Conservation (phyloP, 2,329 filamentous ascomycete species). For the Dactylellina sp. region DNA sequence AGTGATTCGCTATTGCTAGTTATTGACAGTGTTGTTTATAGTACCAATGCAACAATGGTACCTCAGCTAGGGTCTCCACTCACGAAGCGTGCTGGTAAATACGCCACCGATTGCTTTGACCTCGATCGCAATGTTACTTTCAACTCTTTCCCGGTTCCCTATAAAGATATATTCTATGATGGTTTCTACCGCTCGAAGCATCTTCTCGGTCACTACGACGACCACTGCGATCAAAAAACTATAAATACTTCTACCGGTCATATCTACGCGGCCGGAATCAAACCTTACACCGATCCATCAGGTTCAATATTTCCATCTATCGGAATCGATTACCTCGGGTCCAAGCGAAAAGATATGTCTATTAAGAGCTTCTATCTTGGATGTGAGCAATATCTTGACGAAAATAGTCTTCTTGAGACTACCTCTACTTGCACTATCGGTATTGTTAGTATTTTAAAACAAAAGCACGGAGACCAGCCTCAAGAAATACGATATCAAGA, state of each 20-base stretch:
- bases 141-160: conserved; percentile 38
- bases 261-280: conserved; percentile 26
- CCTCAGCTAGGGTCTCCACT: not conserved
- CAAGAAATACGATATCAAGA: conserved; percentile 40
- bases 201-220: conserved; percentile 12
- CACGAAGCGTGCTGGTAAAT: conserved; percentile 6
- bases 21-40: conserved; percentile 27
- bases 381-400: conserved; percentile 39
- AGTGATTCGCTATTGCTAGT: conserved; percentile 24
- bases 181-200: conserved; percentile 40
- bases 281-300: conserved; percentile 10
- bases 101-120: conserved; percentile 45
- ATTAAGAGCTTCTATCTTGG: conserved; percentile 43
- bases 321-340: conserved; percentile 41
- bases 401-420: conserved; percentile 27
- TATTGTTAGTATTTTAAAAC: conserved; percentile 16
- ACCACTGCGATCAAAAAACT: conserved; percentile 3
- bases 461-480: conserved; percentile 33
- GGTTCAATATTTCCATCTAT: conserved; percentile 36
- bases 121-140: conserved; percentile 26
- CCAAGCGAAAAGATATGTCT: conserved; percentile 40
- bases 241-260: conserved; percentile 36
- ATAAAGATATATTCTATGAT: conserved; percentile 45
- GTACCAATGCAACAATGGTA: conserved; percentile 8
- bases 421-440: conserved; percentile 27